These are phyloP conservation scores for Carpinus viminea DNA, from an alignment of 306 rosid genomes.

Conservation along the genomic window DNA sequence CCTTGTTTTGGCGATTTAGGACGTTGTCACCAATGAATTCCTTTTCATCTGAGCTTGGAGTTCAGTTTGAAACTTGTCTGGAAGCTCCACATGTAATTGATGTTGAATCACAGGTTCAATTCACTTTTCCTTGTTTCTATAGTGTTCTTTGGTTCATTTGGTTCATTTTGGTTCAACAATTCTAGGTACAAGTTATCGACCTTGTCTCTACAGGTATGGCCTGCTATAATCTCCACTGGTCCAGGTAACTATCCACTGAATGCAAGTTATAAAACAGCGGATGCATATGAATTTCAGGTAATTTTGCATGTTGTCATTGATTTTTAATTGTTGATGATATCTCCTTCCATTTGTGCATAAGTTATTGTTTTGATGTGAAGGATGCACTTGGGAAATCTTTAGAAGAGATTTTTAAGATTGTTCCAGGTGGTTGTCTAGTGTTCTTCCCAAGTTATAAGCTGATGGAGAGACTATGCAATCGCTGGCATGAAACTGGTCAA, in stretches of 20 bases:
- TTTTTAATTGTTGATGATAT: conserved; percentile 5
- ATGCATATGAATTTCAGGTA: conserved; percentile 86
- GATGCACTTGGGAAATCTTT: conserved; percentile 89
- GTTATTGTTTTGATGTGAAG: conserved; percentile 45
- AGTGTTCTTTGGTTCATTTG: conserved; percentile 22
- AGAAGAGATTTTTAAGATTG: conserved; percentile 79
- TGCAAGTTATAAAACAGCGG: conserved; percentile 95
- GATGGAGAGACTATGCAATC: conserved; percentile 80
- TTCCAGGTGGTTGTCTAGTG: conserved; percentile 92
- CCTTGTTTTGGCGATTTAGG: conserved; percentile 47
- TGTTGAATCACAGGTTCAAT: conserved; percentile 71
- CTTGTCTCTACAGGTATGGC: conserved; percentile 71
- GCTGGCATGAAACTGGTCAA: conserved; percentile 96
- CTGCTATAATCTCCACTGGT: conserved; percentile 79
- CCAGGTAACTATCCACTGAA: conserved; percentile 81
- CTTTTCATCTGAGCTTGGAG: conserved; percentile 94
- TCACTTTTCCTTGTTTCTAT: conserved; percentile 24
- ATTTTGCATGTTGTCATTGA: conserved; percentile 12
- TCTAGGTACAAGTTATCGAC: conserved; percentile 32
- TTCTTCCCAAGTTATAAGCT: conserved; percentile 94
- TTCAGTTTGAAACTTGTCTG: conserved; percentile 76
- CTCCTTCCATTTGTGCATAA: conserved; percentile 19
- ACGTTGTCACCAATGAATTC: conserved; percentile 91
- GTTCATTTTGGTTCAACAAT: conserved; percentile 30
- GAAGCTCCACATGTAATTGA: conserved; percentile 97